These are phyloP conservation scores for Geum urbanum DNA, from an alignment of 306 rosid species.

Conservation along the genomic window DNA sequence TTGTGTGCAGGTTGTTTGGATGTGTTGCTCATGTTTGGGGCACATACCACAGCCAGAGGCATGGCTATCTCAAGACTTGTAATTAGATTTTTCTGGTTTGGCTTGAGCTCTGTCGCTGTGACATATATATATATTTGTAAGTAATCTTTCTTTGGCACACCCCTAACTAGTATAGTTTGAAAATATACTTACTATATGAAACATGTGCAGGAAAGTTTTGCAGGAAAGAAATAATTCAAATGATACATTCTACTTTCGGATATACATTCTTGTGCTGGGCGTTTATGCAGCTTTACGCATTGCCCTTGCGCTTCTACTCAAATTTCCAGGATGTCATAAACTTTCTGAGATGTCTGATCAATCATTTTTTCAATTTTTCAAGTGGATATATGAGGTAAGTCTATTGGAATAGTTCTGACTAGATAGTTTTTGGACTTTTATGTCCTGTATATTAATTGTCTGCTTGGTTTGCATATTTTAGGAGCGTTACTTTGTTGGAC, in stretches of 20 bases:
- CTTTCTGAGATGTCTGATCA: slow-evolving; percentile 91
- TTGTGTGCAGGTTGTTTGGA: slow-evolving; percentile 59
- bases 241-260: slow-evolving; percentile 80
- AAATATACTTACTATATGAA: slow-evolving; percentile 2
- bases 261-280: slow-evolving; percentile 81
- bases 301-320: slow-evolving; percentile 53
- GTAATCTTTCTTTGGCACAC: slow-evolving; percentile 26
- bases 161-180: slow-evolving; percentile 1
- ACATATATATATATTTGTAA: slow-evolving; percentile 78
- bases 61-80: slow-evolving; percentile 96
- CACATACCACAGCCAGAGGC: slow-evolving; percentile 87
- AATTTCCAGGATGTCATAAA: slow-evolving; percentile 78
- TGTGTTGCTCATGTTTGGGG: slow-evolving; percentile 91
- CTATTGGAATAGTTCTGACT: slow-evolving; percentile 7
- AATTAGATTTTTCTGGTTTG: slow-evolving; percentile 90
- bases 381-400: slow-evolving; percentile 91
- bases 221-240: slow-evolving; percentile 69
- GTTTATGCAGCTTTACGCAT: slow-evolving; percentile 73
- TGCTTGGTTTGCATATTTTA: slow-evolving; percentile 34
- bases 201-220: slow-evolving; percentile 80
- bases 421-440: slow-evolving; percentile 11
- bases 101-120: slow-evolving; percentile 64
- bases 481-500: slow-evolving; percentile 95
- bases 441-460: slow-evolving; percentile 21
- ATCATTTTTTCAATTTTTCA: slow-evolving; percentile 88